Evolutionary conservation across 176 grass and related monocot genomes (phyloP), one percentile per base, ranked within the genome.

Genomic region (Elaeis guineensis): DNA sequence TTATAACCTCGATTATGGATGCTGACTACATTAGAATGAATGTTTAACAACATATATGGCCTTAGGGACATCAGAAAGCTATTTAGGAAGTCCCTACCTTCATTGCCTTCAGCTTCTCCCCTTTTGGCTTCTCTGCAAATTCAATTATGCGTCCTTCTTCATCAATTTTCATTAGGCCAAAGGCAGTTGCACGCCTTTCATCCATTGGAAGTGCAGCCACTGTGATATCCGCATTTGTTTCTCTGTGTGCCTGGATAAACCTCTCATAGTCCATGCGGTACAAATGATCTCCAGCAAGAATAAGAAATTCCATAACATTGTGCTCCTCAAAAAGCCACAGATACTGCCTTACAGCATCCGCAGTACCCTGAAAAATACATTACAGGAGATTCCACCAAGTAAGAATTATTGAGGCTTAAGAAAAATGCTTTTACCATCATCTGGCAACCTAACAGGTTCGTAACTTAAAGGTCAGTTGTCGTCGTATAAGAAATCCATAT

Each of bases 261-360:
- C 89, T 98, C 71, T 98, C 81, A 44, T 98, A 93, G 67, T 92
- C 88, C 94, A 98, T 98, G 14, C 88, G 82, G 25, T 98, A 98
- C 18, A 98, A 58, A 63, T 98, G 94, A 77, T 98, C 94, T 67
- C 94, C 94, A 53, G 94, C 94, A 21, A 98, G 71, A 77, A 93
- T 63, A 29, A 98, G 79, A 22, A 68, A 98, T 52, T 98, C 94
- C 94, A 98, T 92, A 14, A 98, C 69, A 83, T 98, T 83, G 32
- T 98, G 94, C 65, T 98, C 94, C 55, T 98, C 94, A 49, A 98
- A 98, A 48, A 98, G 77, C 88, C 88, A 93, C 50, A 93, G 51
- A 69, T 98, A 93, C 55, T 98, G 88, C 21, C 88, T 72, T 5
- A 98, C 88, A 17, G 94, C 88, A 81, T 93, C 94, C 56, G 94